A percentile compares a stretch with the other conserved stretches of the same genome.
Evolutionary conservation across 345 rosid species (phyloP).

Genomic region (Firmiana major): DNA sequence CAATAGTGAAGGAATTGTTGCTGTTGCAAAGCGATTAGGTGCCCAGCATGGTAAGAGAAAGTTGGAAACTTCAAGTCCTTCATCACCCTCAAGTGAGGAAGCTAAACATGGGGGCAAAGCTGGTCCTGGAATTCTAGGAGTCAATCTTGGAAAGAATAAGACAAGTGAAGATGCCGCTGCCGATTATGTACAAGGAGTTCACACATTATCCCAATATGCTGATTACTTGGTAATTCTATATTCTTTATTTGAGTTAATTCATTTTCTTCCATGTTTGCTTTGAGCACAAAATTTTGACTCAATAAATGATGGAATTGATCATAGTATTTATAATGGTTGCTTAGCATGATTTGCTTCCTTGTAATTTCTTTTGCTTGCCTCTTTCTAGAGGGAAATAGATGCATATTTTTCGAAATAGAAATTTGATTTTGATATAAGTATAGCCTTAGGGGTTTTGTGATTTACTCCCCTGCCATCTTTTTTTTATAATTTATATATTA

Average conservation of each 20-base stretch:
- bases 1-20: constrained; percentile 96
- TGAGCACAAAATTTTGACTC: background rate
- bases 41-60: constrained; percentile 97
- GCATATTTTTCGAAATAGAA: background rate
- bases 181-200: constrained; percentile 98
- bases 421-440: background rate
- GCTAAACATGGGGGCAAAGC: constrained; percentile 88
- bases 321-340: background rate
- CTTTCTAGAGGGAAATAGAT: background rate
- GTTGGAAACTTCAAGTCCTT: constrained; percentile 74
- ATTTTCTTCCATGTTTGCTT: background rate
- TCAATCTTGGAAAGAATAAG: constrained; percentile 96
- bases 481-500: background rate
- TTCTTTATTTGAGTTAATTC: constrained; percentile 10
- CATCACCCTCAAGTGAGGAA: constrained; percentile 50
- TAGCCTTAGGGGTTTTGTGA: background rate
- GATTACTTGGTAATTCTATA: constrained; percentile 76
- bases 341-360: background rate
- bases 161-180: constrained; percentile 90
- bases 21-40: constrained; percentile 92
- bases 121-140: constrained; percentile 98
- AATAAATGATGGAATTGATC: background rate
- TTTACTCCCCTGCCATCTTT: background rate
- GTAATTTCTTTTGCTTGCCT: background rate
- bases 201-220: constrained; percentile 90